phyloP scores from a whole-genome alignment of 2,329 filamentous ascomycete genomes.

The Penicillium fuscoglaucum region DNA sequence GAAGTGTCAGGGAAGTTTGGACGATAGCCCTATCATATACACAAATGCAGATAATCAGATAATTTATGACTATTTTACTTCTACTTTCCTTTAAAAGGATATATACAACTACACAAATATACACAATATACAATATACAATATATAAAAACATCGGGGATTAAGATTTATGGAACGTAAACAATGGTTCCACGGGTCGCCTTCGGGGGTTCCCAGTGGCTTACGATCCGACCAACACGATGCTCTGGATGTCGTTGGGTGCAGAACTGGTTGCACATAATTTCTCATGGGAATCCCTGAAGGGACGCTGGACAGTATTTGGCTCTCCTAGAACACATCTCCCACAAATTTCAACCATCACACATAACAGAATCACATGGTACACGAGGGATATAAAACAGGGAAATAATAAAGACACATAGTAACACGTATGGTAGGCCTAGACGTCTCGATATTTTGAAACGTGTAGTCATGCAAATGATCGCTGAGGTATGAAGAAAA shows the following conservation, averaged over 20 bases:
- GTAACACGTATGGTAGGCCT: slow-evolving; percentile 2
- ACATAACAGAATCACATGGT: slow-evolving; percentile 15
- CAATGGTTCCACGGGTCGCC: slow-evolving; percentile 14
- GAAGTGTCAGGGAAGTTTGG: not conserved
- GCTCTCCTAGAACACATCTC: not conserved
- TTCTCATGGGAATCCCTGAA: slow-evolving; percentile 17
- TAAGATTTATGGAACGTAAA: slow-evolving; percentile 10
- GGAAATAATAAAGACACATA: slow-evolving; percentile 7
- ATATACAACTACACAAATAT: not conserved
- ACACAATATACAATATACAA: not conserved
- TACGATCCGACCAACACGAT: slow-evolving; percentile 4
- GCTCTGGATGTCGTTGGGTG: slow-evolving; percentile 11
- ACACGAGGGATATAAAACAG: slow-evolving; percentile 20
- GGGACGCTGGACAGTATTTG: slow-evolving; percentile 4
- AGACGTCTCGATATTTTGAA: slow-evolving; percentile 1
- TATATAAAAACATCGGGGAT: not conserved
- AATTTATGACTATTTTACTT: not conserved
- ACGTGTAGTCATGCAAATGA: slow-evolving; percentile 5
- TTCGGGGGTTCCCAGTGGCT: slow-evolving; percentile 1
- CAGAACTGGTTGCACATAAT: slow-evolving; percentile 15
- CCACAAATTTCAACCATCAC: not conserved
- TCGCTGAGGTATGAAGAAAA: slow-evolving; percentile 10
- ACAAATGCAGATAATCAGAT: not conserved
- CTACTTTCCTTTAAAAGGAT: not conserved
- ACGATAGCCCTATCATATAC: not conserved